Evolutionary conservation across 768 basidiomycete genomes (phyloP), one percentile per base, ranked within the genome.

Genomic region (Xerocomellus dryophilus): DNA sequence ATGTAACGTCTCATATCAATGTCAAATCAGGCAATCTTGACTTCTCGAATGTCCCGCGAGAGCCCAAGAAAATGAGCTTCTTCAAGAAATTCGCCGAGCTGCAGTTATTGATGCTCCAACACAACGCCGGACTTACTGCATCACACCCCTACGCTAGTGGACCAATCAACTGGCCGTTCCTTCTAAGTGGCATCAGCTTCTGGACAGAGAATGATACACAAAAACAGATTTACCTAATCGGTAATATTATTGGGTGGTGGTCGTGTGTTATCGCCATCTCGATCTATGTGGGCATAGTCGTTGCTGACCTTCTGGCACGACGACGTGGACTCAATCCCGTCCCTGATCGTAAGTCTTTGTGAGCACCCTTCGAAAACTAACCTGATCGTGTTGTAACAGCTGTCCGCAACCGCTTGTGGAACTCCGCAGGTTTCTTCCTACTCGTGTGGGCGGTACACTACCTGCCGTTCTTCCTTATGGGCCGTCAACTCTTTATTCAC

Each of bases 161-260:
- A n/a, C 94, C 97, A 6, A 86, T 98, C 73, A 94, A 96, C 68
- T 99, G 97, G 97, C 97, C 97, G 7, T 98, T 98, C 85, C 81
- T 94, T 36, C 73, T 98, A 27, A 92, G 79, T 58, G 97, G 97
- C 45, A 98, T 99, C 75, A 95, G 93, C 67, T 98, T 98, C 80
- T 99, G 97, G 97, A 99, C 97, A 5, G 79, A 90, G 62, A 85
- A 79, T 51, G 86, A 87, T 7, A 77, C 78, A 11, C 86, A 91
- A 67, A 86, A 90, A 70, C 97, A 99, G 71, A 94, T 99, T 48
- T 99, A 99, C 73, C 78, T 98, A 54, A 90, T 95, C 62, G 97
- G 97, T 23, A 99, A 99, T 71, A 70, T 97, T 45, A 70, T 93
- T 59, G 90, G 92, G 12, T 98, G 95, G 94, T 98, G 95, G 93